Conservation (phyloP, 2,329 filamentous ascomycete species). For the Trichoderma semiorbis region DNA sequence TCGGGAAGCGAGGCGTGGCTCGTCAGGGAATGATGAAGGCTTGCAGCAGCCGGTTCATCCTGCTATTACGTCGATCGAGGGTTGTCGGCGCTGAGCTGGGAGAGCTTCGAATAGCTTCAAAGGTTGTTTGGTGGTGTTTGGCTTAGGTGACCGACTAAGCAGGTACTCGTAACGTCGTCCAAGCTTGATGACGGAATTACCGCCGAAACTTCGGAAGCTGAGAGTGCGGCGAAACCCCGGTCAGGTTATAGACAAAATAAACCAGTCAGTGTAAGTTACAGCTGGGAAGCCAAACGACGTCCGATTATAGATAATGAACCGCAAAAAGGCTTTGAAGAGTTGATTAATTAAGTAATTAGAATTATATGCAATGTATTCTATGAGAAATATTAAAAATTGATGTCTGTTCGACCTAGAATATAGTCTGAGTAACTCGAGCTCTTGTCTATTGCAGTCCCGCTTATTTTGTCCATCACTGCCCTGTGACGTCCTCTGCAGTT, state of each 20-base stretch:
- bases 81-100: neutral
- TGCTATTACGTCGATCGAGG: neutral
- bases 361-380: no score
- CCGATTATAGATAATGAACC: neutral
- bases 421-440: neutral
- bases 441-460: neutral
- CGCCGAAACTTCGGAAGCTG: constrained; percentile 12
- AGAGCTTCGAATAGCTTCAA: neutral
- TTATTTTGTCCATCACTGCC: neutral
- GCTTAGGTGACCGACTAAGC: neutral
- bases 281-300: neutral
- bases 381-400: neutral
- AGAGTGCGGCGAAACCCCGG: neutral
- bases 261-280: neutral
- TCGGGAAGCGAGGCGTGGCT: neutral
- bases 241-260: neutral
- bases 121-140: neutral
- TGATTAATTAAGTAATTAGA: neutral
- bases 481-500: neutral
- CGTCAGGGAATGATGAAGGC: neutral
- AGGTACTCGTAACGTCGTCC: neutral
- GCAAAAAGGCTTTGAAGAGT: neutral
- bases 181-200: constrained; percentile 13
- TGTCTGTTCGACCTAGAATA: rapidly evolving
- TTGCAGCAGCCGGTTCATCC: constrained; percentile 15